Conservation (phyloP, 345 rosid genomes). For the Salix suchowensis region DNA sequence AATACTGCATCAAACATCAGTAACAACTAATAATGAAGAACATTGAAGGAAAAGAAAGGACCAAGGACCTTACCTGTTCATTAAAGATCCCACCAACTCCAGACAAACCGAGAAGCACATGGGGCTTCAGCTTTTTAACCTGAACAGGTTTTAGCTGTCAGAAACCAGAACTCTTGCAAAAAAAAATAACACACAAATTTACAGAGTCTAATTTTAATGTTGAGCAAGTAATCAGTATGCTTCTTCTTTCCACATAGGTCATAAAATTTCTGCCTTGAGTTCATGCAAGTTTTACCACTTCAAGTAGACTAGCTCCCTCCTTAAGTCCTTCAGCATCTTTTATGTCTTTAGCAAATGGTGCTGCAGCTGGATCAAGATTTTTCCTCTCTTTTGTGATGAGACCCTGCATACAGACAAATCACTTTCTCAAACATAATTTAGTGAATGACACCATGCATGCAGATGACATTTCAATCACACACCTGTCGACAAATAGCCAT, state of each 20-base stretch:
- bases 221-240: neutral
- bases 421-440: neutral
- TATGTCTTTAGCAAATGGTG: constrained; percentile 74
- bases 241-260: neutral
- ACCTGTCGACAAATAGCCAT: neutral
- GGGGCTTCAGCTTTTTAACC: constrained; percentile 84
- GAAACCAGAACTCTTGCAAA: constrained; percentile 12
- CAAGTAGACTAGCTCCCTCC: constrained; percentile 78
- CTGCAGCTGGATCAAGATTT: constrained; percentile 78
- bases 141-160: constrained; percentile 31
- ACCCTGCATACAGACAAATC: constrained; percentile 51
- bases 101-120: constrained; percentile 96
- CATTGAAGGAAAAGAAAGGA: neutral
- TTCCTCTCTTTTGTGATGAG: constrained; percentile 87
- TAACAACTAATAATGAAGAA: neutral
- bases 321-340: constrained; percentile 56
- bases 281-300: constrained; percentile 65
- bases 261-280: constrained; percentile 8
- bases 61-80: constrained; percentile 55
- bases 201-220: constrained; percentile 4
- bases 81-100: constrained; percentile 94
- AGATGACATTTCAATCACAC: neutral
- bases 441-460: neutral
- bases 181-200: neutral
- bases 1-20: neutral